Evolutionary conservation across 768 basidiomycete genomes (phyloP), one percentile per base, ranked within the genome.

Genomic region (Rhodotorula babjevae): DNA sequence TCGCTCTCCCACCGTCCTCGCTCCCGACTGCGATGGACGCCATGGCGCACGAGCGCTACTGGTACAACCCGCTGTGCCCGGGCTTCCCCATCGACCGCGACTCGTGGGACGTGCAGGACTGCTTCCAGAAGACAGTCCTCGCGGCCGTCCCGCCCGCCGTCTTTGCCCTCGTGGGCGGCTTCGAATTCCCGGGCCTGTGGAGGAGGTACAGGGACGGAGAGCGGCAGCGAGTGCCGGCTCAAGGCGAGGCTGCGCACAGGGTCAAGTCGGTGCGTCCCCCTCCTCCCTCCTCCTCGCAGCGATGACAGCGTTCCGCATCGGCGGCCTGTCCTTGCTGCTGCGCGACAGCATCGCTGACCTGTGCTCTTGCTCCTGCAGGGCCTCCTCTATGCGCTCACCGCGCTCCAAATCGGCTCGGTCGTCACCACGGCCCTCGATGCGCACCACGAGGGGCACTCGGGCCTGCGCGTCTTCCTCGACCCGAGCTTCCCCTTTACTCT

Each of bases 201-300:
- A 40, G 44, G 18, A 50, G 65, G 23, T 76, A 70, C 75, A 61
- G 21, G 49, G 21, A 14, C 2, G 71, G 75, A 0, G 18, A 60
- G 44, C 31, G 55, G 16, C 65, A 67, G 42, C 52, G 57, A 8
- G 53, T 66, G 5, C 50, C 64, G 3, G 60, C 31, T 6, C 49
- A 57, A 21, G 75, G 75, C 33, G 62, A 63, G 44, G 60, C 67
- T 3, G 71, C 68, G 15, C 65, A 70, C 36, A 59, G 29, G 0
- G 25, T 68, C 62, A 76, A 76, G 36, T 21, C 70, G 27, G 75
- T 71, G 19, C 46, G 71, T 64, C 36, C 15, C 21, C 15, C 33
- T 52, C 25, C 9, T 11, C 31, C 31, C 27, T n/a, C 62, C 42
- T 25, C 25, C 56, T 23, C 29, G 36, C 36, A 36, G 36, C 36